Evolutionary conservation across 2,329 filamentous ascomycete species (phyloP), one percentile per base, ranked within the genome.

Genomic region (Cladophialophora exuberans): DNA sequence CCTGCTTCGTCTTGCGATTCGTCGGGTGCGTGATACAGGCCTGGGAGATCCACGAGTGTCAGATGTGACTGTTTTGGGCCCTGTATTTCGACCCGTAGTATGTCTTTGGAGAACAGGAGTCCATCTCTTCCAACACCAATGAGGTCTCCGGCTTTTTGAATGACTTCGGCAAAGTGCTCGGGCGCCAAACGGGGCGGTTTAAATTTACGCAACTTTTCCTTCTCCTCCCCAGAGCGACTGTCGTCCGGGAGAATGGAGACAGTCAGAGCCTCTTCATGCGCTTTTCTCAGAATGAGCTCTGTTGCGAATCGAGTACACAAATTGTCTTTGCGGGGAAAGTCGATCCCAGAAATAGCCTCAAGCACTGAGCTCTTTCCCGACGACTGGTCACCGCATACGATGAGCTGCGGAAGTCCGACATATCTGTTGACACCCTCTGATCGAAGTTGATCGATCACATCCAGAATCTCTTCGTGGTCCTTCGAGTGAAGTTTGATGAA

Each of bases 401-500:
- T 57, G 3, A 69, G 18, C 39, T 69, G 67, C 9, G 66, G 66
- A 3, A 69, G 62, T 43, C 77, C 76, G 62, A 80, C 72, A 66
- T 79, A 77, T 64, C 62, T 53, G 39, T 63, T 82, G 72, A 66
- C 81, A 68, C 65, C 82, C 73, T 58, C 75, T 70, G 67, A 79
- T 75, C 65, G 76, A 1, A 63, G 48, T 25, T 51, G 22, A 33
- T 62, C 62, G 18, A 64, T 60, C 17, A 57, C 39, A 33, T 62
- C 39, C 10, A 63, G 46, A 22, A 60, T 35, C n/a, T 57, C 45
- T 45, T 58, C 47, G 42, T 64, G 60, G n/a, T 54, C 57, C 10
- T 49, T 52, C 5, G 55, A 59, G 5, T 59, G 61, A 10, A 63
- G 52, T 18, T 67, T 48, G 11, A 61, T 52, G 23, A 45, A 17